Percentiles rank a stretch among this genome's conserved stretches.
Conservation (phyloP, 2,329 filamentous ascomycete genomes). For the Cordyceps cicadae region DNA sequence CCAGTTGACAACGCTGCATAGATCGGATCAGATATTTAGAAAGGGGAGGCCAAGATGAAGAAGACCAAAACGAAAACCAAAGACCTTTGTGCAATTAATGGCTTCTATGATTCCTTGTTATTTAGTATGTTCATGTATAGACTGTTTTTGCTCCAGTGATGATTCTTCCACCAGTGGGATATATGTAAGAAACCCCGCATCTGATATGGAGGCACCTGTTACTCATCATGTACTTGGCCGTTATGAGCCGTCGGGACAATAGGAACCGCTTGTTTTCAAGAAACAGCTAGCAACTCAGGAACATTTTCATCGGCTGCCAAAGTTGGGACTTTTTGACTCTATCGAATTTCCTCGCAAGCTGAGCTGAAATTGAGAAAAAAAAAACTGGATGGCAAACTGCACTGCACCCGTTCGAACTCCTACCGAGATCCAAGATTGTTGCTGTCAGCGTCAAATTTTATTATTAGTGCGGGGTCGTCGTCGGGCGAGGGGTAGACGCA, state of each 20-base stretch:
- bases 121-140: no score
- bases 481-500: constrained; percentile 2
- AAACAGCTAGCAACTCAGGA: neutral
- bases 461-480: constrained; percentile 1
- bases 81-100: no score
- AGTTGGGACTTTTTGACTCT: neutral
- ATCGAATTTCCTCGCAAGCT: no score
- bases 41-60: neutral
- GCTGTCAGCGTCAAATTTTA: neutral
- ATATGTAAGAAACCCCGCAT: neutral
- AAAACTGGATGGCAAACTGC: neutral
- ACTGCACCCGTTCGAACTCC: neutral
- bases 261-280: neutral
- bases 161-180: constrained; percentile 2
- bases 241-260: neutral
- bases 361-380: no score
- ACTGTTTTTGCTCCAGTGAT: neutral
- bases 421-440: neutral
- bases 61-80: no score
- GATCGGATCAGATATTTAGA: neutral
- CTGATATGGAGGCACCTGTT: neutral
- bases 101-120: no score
- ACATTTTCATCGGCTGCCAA: neutral
- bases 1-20: neutral
- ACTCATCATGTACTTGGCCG: neutral